Base-by-base conservation (phyloP, 2,329 filamentous ascomycete species). In the Mycosphaerella sp. region DNA sequence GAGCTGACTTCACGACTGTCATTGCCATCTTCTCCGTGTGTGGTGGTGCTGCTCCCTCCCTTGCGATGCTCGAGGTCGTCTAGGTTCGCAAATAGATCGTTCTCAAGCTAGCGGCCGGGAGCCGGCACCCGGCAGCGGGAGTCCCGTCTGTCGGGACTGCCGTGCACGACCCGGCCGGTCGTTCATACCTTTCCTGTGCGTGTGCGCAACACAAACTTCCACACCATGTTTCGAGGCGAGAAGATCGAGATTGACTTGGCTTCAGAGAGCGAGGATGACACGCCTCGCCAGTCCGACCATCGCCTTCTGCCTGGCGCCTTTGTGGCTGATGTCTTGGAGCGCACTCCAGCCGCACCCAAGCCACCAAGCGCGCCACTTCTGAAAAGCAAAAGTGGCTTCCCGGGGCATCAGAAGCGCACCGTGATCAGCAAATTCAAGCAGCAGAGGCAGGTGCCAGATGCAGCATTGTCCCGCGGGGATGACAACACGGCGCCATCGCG, bases 371-470 rank as follows among this genome's bases (percentile, higher is more conserved):
- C 83, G 8, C 84, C 85, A 11, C 78, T 78, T 45, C 73, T 81
- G 40, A 81, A 80, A 48, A 72, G 74, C 8, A 74, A 76, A 17
- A 71, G 65, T 49, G 93, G 93, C 1, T 97, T 97, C 63, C 93
- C 93, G n/a, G 82, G 84, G 55, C 91, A 90, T 70, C 93, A 87
- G 70, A 89, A 87, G 69, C 83, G 91, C 60, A 78, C 77, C 53
- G 80, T 80, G 54, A 72, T 81, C 6, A 95, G 90, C 1, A 80
- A 86, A 1, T 95, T 95, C 75, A 95, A 89, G 69, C 84, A 88
- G 65, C 81, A 83, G 66, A 52, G 66, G 7, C 6, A 39, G 21
- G 45, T 12, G 31, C 8, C 40, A 39, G 31, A 11, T 1, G 8
- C 43, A 17, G 9, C 26, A 11, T 17, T 32, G 47, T 56, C 1